These are phyloP conservation scores for Syzygium malaccense DNA, from an alignment of 441 rosid species.

Conservation along the genomic window DNA sequence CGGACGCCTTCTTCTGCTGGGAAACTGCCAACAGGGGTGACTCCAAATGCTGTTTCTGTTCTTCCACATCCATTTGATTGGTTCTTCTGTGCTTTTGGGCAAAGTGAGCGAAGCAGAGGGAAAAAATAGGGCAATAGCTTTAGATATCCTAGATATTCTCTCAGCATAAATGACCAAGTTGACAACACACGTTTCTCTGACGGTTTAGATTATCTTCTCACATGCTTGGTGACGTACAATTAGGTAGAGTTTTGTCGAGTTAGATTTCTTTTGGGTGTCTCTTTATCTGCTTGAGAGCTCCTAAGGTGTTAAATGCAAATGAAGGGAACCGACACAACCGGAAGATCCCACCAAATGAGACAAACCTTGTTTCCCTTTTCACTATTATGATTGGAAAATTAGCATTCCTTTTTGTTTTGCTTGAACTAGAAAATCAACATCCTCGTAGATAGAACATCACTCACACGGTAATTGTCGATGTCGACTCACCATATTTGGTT, in stretches of 20 bases:
- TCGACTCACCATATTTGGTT: too few species aligned
- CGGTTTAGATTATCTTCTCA: background rate
- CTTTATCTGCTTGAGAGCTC: too few species aligned
- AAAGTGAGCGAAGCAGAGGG: background rate
- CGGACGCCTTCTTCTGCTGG: background rate
- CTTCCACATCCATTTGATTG: background rate
- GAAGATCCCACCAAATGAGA: too few species aligned
- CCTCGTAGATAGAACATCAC: too few species aligned
- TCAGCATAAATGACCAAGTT: background rate
- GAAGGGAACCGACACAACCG: too few species aligned
- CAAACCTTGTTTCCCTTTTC: too few species aligned
- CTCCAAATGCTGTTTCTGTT: background rate
- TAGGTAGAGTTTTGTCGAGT: background rate
- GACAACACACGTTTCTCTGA: background rate
- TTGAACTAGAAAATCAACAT: too few species aligned
- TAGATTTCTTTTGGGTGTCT: background rate
- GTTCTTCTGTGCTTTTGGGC: background rate
- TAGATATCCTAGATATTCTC: background rate
- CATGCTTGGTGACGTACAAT: background rate
- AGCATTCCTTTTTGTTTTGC: too few species aligned
- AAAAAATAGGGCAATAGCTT: background rate
- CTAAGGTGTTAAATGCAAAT: too few species aligned
- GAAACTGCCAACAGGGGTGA: background rate
- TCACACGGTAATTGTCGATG: too few species aligned
- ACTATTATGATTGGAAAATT: too few species aligned